These are phyloP conservation scores for Toxoplasma gondii DNA, from an alignment of 169 alveolate species.

Conservation along the genomic window DNA sequence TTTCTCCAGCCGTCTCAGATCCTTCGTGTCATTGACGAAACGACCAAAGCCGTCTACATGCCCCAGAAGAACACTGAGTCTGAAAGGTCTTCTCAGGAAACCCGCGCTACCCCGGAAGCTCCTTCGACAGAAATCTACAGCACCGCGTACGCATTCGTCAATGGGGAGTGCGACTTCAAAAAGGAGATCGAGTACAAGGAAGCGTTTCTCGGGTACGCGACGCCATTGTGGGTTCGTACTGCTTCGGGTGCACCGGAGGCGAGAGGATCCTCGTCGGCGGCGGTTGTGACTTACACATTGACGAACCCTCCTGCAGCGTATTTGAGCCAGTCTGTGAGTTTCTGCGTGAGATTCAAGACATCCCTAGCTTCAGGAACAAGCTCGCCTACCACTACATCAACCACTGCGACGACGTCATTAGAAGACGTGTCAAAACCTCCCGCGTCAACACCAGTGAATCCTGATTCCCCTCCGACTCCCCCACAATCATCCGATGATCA, in stretches of 20 bases:
- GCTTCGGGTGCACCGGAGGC: neutral
- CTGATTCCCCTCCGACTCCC: too few relatives aligned
- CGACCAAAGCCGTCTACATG: neutral
- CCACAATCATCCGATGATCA: too few relatives aligned
- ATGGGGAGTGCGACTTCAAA: neutral
- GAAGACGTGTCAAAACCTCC: too few relatives aligned
- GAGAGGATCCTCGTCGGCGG: neutral
- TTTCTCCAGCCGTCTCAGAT: neutral
- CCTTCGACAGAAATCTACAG: neutral
- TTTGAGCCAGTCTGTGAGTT: neutral
- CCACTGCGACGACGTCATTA: too few relatives aligned
- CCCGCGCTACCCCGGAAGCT: too few relatives aligned
- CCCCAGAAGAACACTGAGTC: neutral
- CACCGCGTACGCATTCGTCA: neutral
- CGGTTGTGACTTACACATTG: neutral
- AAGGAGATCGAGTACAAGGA: neutral
- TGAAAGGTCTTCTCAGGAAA: neutral
- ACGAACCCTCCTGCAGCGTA: constrained; percentile 9
- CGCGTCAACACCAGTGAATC: too few relatives aligned
- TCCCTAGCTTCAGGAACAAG: too few relatives aligned
- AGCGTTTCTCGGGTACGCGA: neutral
- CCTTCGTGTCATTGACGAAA: neutral
- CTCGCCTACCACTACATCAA: too few relatives aligned
- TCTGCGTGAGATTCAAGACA: constrained; percentile 19
- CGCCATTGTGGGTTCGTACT: neutral